A percentile compares a stretch with the other conserved stretches of the same genome.
Conservation (phyloP, 129 eudicot genomes). For the Tanacetum coccineum region DNA sequence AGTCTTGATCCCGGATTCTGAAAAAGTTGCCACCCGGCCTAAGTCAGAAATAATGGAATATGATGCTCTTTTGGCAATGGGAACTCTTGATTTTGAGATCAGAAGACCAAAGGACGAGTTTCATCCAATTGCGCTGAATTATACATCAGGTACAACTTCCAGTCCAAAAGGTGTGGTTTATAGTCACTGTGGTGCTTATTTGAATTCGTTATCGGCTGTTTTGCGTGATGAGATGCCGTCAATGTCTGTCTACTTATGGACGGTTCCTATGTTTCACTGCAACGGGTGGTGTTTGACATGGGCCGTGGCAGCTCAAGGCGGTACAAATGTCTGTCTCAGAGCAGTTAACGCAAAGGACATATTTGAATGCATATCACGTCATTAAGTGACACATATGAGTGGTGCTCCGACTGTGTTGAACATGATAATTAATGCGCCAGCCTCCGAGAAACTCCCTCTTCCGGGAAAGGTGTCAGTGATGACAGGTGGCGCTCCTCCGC, state of each 20-base stretch:
- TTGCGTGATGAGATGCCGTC: constrained; percentile 27
- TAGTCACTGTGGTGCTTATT: constrained; percentile 43
- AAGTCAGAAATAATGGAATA: constrained; percentile 11
- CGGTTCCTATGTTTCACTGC: constrained; percentile 44
- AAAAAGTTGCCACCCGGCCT: neutral
- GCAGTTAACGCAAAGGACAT: constrained; percentile 26
- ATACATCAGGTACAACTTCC: constrained; percentile 41
- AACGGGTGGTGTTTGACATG: constrained; percentile 44
- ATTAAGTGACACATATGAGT: constrained; percentile 38
- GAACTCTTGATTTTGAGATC: constrained; percentile 30
- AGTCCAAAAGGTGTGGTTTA: constrained; percentile 43
- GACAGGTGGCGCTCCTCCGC: constrained; percentile 52
- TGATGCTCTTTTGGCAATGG: constrained; percentile 25
- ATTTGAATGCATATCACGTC: constrained; percentile 19
- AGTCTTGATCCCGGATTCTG: constrained; percentile 32
- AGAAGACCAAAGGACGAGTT: constrained; percentile 30
- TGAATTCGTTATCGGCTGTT: constrained; percentile 25
- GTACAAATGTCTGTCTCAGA: constrained; percentile 37
- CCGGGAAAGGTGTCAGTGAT: constrained; percentile 32
- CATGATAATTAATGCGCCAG: constrained; percentile 31
- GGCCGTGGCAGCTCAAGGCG: constrained; percentile 43
- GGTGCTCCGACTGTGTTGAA: constrained; percentile 43
- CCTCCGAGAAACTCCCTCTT: constrained; percentile 12
- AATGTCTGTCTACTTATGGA: constrained; percentile 37
- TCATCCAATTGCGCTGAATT: constrained; percentile 41